Evolutionary conservation across 2,329 filamentous ascomycete species (phyloP).

Genomic region (Colletotrichum salicis): DNA sequence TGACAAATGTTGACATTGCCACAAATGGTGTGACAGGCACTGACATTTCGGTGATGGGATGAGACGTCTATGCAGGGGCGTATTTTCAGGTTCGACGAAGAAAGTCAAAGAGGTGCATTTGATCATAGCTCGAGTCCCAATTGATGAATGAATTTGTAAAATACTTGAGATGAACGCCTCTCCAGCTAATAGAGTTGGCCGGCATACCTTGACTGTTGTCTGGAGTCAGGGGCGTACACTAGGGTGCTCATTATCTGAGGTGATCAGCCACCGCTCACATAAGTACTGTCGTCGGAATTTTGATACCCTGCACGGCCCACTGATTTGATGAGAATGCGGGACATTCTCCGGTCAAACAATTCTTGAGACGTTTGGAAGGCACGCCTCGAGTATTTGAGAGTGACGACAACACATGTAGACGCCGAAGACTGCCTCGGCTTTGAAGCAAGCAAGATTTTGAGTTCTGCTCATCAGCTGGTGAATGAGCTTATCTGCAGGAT

Average conservation of each 20-base stretch:
- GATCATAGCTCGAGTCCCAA: not conserved
- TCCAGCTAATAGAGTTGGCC: not conserved
- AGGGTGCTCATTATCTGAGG: not conserved
- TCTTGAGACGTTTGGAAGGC: slow-evolving; percentile 30
- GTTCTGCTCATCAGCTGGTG: not conserved
- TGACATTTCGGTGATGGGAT: slow-evolving; percentile 4
- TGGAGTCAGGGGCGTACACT: not conserved
- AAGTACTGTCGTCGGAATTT: not conserved
- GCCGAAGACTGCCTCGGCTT: slow-evolving; percentile 10
- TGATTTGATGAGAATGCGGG: not conserved
- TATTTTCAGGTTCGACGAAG: not conserved
- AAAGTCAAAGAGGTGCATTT: slow-evolving; percentile 4
- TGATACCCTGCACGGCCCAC: slow-evolving; percentile 11
- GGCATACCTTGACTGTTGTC: not conserved
- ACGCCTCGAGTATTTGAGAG: not conserved
- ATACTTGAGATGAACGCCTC: slow-evolving; percentile 20
- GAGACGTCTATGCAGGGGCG: slow-evolving; percentile 15
- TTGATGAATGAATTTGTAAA: slow-evolving; percentile 23
- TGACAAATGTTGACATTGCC: slow-evolving; percentile 23
- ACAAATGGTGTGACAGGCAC: slow-evolving; percentile 19
- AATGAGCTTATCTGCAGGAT: not conserved
- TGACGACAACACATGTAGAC: not conserved
- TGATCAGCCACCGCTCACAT: not conserved
- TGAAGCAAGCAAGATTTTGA: not conserved
- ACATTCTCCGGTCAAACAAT: slow-evolving; percentile 26